A percentile compares a stretch with the other conserved stretches of the same genome.
phyloP scores from a whole-genome alignment of 1,139 yeast genomes.

The Debaryomycetaceae sp. region DNA sequence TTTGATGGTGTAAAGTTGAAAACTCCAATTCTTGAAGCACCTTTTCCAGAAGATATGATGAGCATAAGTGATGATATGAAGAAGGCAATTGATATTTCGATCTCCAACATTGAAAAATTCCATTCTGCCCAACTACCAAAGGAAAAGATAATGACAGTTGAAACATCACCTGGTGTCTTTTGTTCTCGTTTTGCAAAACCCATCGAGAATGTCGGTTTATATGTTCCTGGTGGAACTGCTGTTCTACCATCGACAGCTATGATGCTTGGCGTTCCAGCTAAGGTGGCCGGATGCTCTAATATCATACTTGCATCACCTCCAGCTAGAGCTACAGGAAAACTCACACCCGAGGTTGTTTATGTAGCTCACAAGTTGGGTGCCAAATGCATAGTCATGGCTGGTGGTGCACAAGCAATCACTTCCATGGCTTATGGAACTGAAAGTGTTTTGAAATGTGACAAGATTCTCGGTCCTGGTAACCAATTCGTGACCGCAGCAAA shows the following conservation, averaged over 20 bases:
- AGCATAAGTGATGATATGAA: conserved; percentile 72
- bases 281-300: conserved; percentile 94
- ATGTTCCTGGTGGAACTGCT: conserved; percentile 99
- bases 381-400: conserved; percentile 83
- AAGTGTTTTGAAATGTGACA: conserved; percentile 87
- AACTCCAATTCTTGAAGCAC: conserved; percentile 78
- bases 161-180: conserved; percentile 88
- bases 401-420: conserved; percentile 99
- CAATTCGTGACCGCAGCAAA: conserved; percentile 99
- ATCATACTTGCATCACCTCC: conserved; percentile 98
- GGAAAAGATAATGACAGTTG: conserved; percentile 72
- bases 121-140: conserved; percentile 85
- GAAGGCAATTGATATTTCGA: conserved; percentile 83
- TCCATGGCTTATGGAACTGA: conserved; percentile 99
- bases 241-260: conserved; percentile 95
- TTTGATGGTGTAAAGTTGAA: conserved; percentile 78
- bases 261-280: conserved; percentile 99
- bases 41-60: conserved; percentile 78
- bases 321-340: conserved; percentile 78
- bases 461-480: conserved; percentile 97
- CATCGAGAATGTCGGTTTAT: conserved; percentile 89
- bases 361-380: conserved; percentile 97
- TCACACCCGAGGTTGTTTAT: conserved; percentile 96
- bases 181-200: conserved; percentile 96
- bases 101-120: conserved; percentile 84